A percentile compares a stretch with the other conserved stretches of the same genome.
These are phyloP conservation scores for Phaeosphaeria sp. DNA, from an alignment of 2,329 filamentous ascomycete genomes.

Conservation along the genomic window DNA sequence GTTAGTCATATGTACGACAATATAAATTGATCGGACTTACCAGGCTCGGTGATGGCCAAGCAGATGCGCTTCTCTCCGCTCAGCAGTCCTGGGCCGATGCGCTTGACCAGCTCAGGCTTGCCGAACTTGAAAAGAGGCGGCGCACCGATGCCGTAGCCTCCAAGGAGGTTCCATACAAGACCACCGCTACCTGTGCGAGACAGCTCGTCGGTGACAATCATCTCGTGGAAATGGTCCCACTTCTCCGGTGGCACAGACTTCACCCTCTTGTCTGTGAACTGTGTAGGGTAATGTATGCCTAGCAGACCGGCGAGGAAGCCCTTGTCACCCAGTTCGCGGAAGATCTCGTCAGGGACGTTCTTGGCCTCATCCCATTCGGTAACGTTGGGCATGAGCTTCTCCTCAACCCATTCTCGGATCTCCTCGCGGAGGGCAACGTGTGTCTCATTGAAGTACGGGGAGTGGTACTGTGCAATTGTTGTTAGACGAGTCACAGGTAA, in stretches of 20 bases:
- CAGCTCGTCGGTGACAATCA: slow-evolving; percentile 93
- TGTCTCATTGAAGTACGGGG: slow-evolving; percentile 93
- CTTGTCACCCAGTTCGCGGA: slow-evolving; percentile 92
- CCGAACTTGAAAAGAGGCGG: slow-evolving; percentile 93
- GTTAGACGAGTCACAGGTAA: slow-evolving; percentile 8
- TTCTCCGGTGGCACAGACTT: slow-evolving; percentile 83
- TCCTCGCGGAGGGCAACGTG: slow-evolving; percentile 91
- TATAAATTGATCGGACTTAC: slow-evolving; percentile 20
- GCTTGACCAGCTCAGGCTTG: slow-evolving; percentile 81
- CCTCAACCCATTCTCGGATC: slow-evolving; percentile 89
- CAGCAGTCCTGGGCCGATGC: slow-evolving; percentile 87
- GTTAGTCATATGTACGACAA: slow-evolving; percentile 10
- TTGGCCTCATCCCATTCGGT: slow-evolving; percentile 97
- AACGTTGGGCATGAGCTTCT: slow-evolving; percentile 87
- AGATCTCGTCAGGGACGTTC: slow-evolving; percentile 85
- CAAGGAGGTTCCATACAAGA: slow-evolving; percentile 95
- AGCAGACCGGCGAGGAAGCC: slow-evolving; percentile 94
- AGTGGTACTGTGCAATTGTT: slow-evolving; percentile 73
- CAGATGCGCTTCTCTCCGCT: slow-evolving; percentile 96
- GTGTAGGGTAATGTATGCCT: slow-evolving; percentile 79
- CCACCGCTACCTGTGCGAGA: slow-evolving; percentile 88
- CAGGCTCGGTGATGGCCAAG: slow-evolving; percentile 90
- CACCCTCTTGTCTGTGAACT: slow-evolving; percentile 75
- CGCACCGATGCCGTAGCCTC: slow-evolving; percentile 94
- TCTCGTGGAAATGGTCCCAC: slow-evolving; percentile 98